These are phyloP conservation scores for Rhododendron kiyosumense DNA, from an alignment of 148 eudicot species.

Conservation along the genomic window DNA sequence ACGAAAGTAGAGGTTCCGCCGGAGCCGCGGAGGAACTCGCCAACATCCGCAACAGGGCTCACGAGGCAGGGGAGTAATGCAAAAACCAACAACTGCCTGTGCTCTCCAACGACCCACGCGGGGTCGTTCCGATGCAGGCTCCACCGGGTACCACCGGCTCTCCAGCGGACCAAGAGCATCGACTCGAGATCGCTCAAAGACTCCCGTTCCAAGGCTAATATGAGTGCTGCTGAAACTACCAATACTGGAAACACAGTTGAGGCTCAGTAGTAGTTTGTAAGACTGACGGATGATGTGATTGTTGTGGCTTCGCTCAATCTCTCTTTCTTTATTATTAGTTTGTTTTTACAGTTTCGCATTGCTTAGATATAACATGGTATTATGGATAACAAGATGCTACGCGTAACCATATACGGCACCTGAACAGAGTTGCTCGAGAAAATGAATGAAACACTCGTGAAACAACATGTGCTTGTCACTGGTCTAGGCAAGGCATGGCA, in stretches of 20 bases:
- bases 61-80: constrained; percentile 20
- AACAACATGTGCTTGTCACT: neutral
- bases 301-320: neutral
- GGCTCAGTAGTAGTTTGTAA: neutral
- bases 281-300: neutral
- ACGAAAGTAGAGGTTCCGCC: neutral
- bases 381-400: neutral
- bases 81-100: constrained; percentile 28
- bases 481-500: too few relatives aligned
- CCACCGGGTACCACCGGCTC: constrained; percentile 17
- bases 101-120: constrained; percentile 48
- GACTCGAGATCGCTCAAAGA: neutral
- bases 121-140: constrained; percentile 50
- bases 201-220: constrained; percentile 8
- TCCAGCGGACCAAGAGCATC: constrained; percentile 33
- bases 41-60: constrained; percentile 5
- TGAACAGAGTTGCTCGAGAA: neutral
- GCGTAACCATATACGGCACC: neutral
- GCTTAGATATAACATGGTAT: neutral
- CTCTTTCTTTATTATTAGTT: neutral
- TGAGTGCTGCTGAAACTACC: neutral
- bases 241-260: neutral
- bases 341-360: neutral
- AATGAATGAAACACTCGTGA: neutral
- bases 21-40: neutral